These are phyloP conservation scores for Glebionis coronaria DNA, from an alignment of 129 eudicot species.

Conservation along the genomic window DNA sequence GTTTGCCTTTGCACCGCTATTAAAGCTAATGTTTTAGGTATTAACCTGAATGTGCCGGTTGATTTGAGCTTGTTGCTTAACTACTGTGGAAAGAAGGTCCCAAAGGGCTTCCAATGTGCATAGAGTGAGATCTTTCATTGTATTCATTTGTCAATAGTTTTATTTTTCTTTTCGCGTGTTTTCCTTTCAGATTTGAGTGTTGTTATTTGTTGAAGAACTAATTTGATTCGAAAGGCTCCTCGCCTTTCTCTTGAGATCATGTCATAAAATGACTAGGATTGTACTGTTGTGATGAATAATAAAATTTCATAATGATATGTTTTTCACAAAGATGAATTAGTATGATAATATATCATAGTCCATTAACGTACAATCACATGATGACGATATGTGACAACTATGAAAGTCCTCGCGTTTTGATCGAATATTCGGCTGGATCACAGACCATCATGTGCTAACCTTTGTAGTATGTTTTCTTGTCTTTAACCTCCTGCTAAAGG, in stretches of 20 bases:
- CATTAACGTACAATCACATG: no score
- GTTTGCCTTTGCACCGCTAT: conserved; percentile 13
- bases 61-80: conserved; percentile 15
- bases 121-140: neutral
- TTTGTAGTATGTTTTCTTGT: no score
- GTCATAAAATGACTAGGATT: neutral
- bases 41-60: conserved; percentile 9
- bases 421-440: no score
- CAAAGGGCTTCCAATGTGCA: conserved; percentile 12
- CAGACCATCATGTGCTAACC: no score
- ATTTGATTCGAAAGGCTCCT: neutral
- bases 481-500: no score
- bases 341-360: no score
- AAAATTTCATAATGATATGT: no score
- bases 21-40: conserved; percentile 12
- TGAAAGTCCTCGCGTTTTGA: no score
- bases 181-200: neutral
- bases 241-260: neutral
- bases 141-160: neutral
- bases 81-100: conserved; percentile 15
- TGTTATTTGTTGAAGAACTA: neutral
- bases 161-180: neutral
- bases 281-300: neutral
- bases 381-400: no score
- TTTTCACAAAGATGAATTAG: no score